Evolutionary conservation across 2,329 filamentous ascomycete genomes (phyloP).

Genomic region (Fusarium napiforme): DNA sequence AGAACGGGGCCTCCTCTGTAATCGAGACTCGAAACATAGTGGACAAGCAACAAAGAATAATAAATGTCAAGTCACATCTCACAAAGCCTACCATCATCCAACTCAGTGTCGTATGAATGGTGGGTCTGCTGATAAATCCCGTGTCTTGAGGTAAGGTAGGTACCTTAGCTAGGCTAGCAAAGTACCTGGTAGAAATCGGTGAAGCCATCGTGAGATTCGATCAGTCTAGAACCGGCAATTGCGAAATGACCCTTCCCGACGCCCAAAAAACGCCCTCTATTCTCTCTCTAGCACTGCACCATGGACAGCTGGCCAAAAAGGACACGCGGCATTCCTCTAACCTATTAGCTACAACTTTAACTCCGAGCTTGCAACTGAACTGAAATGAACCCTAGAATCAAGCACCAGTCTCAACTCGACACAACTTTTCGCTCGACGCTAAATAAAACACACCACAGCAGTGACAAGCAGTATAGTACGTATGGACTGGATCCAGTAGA

Average conservation of each 20-base stretch:
- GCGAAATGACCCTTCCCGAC: conserved; percentile 10
- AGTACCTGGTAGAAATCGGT: conserved; percentile 12
- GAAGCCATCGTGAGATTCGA: conserved; percentile 37
- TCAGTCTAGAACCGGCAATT: conserved; percentile 31
- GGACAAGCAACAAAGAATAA: not conserved
- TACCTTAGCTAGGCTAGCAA: not conserved
- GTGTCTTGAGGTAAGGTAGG: not conserved
- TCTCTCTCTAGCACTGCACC: conserved; percentile 21
- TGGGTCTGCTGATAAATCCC: conserved; percentile 29
- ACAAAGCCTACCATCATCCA: not conserved
- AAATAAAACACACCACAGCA: conserved; percentile 15
- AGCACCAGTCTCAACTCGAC: conserved; percentile 24
- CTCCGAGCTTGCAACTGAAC: conserved; percentile 20
- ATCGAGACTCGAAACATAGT: conserved; percentile 3
- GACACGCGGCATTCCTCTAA: conserved; percentile 17
- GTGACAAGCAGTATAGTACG: conserved; percentile 1
- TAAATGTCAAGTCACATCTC: conserved; percentile 3
- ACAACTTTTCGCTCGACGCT: conserved; percentile 26
- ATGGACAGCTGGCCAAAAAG: conserved; percentile 27
- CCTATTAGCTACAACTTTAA: conserved; percentile 18
- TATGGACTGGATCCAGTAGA: conserved; percentile 24
- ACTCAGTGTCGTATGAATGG: conserved; percentile 6
- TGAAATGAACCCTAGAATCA: conserved; percentile 18
- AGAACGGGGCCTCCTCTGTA: not conserved
- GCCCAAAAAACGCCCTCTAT: conserved; percentile 18